These are phyloP conservation scores for Colletotrichum lupini DNA, from an alignment of 2,329 filamentous ascomycete genomes.

Conservation along the genomic window DNA sequence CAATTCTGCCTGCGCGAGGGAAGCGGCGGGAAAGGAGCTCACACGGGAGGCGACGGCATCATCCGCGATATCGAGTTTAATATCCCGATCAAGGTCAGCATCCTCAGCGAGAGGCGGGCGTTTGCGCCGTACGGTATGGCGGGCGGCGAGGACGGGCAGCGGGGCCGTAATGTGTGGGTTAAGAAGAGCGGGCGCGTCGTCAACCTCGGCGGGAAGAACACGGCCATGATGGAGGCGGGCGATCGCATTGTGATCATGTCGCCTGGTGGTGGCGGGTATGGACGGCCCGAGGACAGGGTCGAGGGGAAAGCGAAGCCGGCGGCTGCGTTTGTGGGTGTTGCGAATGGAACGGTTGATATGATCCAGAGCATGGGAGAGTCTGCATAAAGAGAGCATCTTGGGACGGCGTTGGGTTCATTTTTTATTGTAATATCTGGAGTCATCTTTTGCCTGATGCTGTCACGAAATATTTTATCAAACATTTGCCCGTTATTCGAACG, in stretches of 20 bases:
- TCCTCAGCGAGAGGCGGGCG: constrained; percentile 76
- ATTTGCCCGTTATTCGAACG: neutral
- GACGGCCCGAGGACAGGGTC: constrained; percentile 38
- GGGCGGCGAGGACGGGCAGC: constrained; percentile 74
- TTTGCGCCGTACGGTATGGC: constrained; percentile 78
- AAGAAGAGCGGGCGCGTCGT: constrained; percentile 52
- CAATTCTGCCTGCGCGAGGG: constrained; percentile 74
- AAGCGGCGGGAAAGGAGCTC: constrained; percentile 71
- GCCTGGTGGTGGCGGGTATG: constrained; percentile 72
- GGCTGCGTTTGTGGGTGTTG: constrained; percentile 20
- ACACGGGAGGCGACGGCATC: constrained; percentile 74
- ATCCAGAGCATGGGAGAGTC: constrained; percentile 33
- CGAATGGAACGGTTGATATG: constrained; percentile 30
- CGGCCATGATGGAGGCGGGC: constrained; percentile 67
- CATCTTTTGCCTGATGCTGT: neutral
- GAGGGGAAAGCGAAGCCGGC: neutral
- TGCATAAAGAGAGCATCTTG: neutral
- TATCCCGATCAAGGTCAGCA: constrained; percentile 75
- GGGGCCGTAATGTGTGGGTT: constrained; percentile 79
- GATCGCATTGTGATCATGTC: constrained; percentile 71
- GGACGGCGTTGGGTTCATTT: neutral
- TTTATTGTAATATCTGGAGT: neutral
- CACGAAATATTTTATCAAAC: neutral
- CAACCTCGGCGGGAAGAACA: constrained; percentile 70
- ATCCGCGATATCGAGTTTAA: constrained; percentile 79